These are phyloP conservation scores for Aspergillus pseudonomiae DNA, from an alignment of 2,329 filamentous ascomycete species.

Conservation along the genomic window DNA sequence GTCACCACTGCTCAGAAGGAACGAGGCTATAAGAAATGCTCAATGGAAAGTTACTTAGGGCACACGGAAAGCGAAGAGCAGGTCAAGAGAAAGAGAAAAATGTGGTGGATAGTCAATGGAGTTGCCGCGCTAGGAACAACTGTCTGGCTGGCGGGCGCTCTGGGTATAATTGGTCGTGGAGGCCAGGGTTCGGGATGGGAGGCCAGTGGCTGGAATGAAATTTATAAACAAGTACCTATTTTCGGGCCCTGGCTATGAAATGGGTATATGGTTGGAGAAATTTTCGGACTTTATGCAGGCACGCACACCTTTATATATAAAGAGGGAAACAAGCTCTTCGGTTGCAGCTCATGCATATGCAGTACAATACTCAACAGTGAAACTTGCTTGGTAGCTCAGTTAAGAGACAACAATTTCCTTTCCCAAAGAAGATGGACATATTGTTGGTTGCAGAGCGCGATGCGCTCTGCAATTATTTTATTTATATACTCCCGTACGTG, in stretches of 20 bases:
- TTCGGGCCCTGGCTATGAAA: conserved; percentile 54
- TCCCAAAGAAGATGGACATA: background rate
- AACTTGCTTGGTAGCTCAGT: background rate
- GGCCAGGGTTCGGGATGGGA: conserved; percentile 77
- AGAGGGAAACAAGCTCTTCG: conserved; percentile 9
- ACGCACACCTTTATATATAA: background rate
- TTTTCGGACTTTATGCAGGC: background rate
- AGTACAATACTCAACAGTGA: background rate
- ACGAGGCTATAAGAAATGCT: conserved; percentile 30
- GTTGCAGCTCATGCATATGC: background rate
- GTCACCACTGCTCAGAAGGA: conserved; percentile 39
- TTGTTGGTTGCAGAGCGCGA: too few relatives aligned
- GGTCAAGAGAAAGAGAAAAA: conserved; percentile 59
- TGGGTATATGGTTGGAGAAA: background rate
- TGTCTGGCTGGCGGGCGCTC: conserved; percentile 79
- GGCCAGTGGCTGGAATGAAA: conserved; percentile 74
- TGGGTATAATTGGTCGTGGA: conserved; percentile 75
- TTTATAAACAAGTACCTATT: conserved; percentile 66
- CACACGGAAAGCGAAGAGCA: conserved; percentile 56
- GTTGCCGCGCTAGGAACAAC: conserved; percentile 60
- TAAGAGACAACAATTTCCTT: background rate
- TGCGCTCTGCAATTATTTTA: too few relatives aligned
- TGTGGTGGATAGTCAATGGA: conserved; percentile 73
- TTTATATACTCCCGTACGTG: too few relatives aligned
- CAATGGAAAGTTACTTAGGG: conserved; percentile 36